Evolutionary conservation across 306 rosid genomes (phyloP).

Genomic region (Trifolium subterraneum): DNA sequence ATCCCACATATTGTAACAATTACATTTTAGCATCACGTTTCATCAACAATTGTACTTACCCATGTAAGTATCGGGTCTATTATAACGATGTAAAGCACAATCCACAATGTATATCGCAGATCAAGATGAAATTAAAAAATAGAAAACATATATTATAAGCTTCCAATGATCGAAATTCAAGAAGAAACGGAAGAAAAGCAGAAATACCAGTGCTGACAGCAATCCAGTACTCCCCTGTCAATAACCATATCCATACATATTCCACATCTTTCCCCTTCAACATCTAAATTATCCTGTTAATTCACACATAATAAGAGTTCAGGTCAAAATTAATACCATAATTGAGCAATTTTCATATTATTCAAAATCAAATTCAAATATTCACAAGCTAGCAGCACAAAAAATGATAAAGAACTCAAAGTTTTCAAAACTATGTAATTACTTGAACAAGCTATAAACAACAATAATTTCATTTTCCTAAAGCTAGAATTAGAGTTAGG

Average conservation of each 20-base stretch:
- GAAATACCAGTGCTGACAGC: conserved; percentile 94
- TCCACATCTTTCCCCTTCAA: conserved; percentile 84
- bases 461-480: neutral
- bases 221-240: conserved; percentile 94
- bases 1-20: conserved; percentile 4
- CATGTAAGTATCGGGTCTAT: neutral
- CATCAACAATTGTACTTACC: conserved; percentile 1
- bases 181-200: conserved; percentile 22
- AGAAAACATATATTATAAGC: neutral
- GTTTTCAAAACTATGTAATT: neutral
- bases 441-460: conserved; percentile 13
- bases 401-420: neutral
- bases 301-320: conserved; percentile 22
- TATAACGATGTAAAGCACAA: conserved; percentile 1
- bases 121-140: conserved; percentile 3
- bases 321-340: conserved; percentile 14
- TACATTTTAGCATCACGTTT: conserved; percentile 24
- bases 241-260: conserved; percentile 91
- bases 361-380: neutral
- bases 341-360: conserved; percentile 24
- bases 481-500: conserved; percentile 1
- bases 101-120: conserved; percentile 13
- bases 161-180: conserved; percentile 17
- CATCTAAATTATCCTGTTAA: conserved; percentile 61
- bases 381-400: too few relatives aligned